These are phyloP conservation scores for Microsporum canis DNA, from an alignment of 2,329 filamentous ascomycete species.

Conservation along the genomic window DNA sequence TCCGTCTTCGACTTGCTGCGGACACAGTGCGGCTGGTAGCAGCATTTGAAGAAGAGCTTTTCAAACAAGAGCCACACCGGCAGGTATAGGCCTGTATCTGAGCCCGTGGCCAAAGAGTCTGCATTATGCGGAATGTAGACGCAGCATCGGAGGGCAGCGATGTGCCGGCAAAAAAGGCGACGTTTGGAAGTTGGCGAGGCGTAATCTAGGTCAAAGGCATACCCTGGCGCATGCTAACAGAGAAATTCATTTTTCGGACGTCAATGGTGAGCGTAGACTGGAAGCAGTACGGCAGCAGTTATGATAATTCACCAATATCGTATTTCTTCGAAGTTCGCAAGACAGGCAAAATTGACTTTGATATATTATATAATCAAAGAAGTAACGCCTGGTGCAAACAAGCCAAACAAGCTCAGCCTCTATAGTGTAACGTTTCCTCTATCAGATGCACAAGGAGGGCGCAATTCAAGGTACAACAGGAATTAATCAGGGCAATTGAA, in stretches of 20 bases:
- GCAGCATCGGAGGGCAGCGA: neutral
- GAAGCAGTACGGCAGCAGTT: neutral
- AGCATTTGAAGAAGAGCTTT: constrained; percentile 23
- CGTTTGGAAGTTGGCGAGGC: neutral
- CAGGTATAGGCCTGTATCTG: constrained; percentile 27
- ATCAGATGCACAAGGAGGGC: neutral
- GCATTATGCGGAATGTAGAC: constrained; percentile 27
- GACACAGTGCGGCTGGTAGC: constrained; percentile 27
- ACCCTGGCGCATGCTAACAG: neutral
- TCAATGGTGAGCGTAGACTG: neutral
- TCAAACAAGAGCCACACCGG: constrained; percentile 33
- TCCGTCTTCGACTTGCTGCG: constrained; percentile 27
- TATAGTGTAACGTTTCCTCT: neutral
- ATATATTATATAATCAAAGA: neutral
- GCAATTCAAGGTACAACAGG: neutral
- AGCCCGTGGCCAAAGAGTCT: constrained; percentile 35
- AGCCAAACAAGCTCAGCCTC: neutral
- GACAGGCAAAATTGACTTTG: neutral
- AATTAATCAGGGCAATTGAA: neutral
- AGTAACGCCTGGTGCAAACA: neutral
- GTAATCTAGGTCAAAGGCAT: neutral
- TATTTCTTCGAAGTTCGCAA: neutral
- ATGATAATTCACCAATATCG: neutral
- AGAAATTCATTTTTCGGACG: neutral
- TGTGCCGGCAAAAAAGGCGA: neutral